Evolutionary conservation across 352 stramenopile species (phyloP).

Genomic region (Pythium pyrilobum): DNA sequence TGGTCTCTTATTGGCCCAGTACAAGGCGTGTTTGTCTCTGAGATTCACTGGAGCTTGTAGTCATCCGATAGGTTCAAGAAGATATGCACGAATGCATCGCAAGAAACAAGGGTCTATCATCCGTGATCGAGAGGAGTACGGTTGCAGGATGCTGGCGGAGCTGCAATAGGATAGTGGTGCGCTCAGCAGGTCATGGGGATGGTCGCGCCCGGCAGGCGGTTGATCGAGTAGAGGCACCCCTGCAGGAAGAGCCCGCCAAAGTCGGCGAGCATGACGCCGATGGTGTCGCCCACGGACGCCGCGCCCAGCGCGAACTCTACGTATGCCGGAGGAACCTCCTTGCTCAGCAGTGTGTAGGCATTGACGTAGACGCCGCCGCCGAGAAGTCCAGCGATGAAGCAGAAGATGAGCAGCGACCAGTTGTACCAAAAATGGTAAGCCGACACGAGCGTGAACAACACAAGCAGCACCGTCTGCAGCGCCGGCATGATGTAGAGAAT

Average conservation of each 20-base stretch:
- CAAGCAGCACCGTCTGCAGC: slow-evolving; percentile 82
- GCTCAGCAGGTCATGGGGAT: slow-evolving; percentile 50
- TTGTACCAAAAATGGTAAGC: slow-evolving; percentile 85
- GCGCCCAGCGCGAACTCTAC: slow-evolving; percentile 86
- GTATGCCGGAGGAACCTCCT: slow-evolving; percentile 58
- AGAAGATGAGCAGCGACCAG: slow-evolving; percentile 70
- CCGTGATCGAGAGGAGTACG: not conserved
- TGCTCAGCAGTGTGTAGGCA: slow-evolving; percentile 86
- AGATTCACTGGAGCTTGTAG: too few relatives aligned
- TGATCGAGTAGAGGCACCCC: slow-evolving; percentile 88
- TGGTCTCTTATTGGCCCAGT: not conserved
- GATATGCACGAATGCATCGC: not conserved
- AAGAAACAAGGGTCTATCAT: not conserved
- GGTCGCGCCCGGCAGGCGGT: slow-evolving; percentile 56
- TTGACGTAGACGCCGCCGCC: slow-evolving; percentile 91
- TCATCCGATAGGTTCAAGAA: too few relatives aligned
- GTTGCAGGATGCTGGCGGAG: too few relatives aligned
- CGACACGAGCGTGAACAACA: slow-evolving; percentile 84
- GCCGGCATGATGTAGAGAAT: slow-evolving; percentile 88
- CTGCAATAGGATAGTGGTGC: not conserved
- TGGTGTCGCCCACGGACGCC: slow-evolving; percentile 85
- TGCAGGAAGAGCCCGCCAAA: slow-evolving; percentile 87
- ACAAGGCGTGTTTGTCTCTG: not conserved
- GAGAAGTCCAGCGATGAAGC: slow-evolving; percentile 85
- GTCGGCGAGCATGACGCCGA: slow-evolving; percentile 90